Evolutionary conservation across 495 filamentous ascomycete genomes (phyloP), one percentile per base, ranked within the genome.

Genomic region (Penicillium verhagenii): DNA sequence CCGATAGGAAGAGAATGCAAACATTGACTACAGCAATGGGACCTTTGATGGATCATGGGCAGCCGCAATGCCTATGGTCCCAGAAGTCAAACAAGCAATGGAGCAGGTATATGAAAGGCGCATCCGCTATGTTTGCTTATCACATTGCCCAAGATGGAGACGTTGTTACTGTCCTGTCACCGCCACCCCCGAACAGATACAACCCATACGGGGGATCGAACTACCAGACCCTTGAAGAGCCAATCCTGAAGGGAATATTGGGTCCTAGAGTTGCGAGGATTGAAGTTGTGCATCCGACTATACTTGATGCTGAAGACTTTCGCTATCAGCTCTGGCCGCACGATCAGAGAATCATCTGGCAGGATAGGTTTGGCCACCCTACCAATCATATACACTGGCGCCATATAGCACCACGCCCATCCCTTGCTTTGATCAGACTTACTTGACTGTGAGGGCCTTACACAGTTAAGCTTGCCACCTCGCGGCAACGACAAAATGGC

Each of bases 11-110:
- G 44, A 38, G 51, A 26, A 45, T 59, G 37, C 57, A 59, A 40
- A 59, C 57, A 35, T 42, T 59, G 21, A 54, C 57, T 18, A 59
- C 57, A 18, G 51, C 53, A 13, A 59, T 59, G 57, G 51, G 57
- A 10, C 52, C 57, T 23, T 38, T 60, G 21, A 60, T 60, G 57
- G 42, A 48, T 28, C 40, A 56, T 28, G 50, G 47, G 18, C 44
- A 59, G 3, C 35, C 57, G 11, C 37, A 44, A 44, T 59, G 57
- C 31, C 42, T 54, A 40, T 16, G 23, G 18, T 47, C 21, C 6
- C 35, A 45, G 21, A 59, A 51, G 40, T 19, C 35, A 47, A 48
- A 16, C 43, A 46, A 50, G 33, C 14, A 46, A 44, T 59, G 57
- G 57, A 59, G 51, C 23, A 45, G 28, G 21, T 59, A 59, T 53